Base-by-base conservation (phyloP, 805 yeast species). In the Maudiozyma bulderi region DNA sequence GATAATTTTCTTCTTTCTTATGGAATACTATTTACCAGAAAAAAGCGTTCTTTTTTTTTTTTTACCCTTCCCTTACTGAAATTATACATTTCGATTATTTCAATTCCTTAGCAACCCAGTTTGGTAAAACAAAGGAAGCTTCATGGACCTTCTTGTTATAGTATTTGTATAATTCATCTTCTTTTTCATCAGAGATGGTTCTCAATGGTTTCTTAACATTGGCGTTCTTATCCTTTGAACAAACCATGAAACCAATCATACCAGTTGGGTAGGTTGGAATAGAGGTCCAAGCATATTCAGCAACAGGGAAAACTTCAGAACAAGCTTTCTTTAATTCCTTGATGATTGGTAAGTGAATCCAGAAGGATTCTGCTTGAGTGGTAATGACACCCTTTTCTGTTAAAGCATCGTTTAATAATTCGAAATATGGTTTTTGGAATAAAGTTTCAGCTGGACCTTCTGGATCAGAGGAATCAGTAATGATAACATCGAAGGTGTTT, bases 221-320 rank as follows among this genome's bases (percentile, higher is more conserved):
- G 45, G 82, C 81, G 29, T 68, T 58, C 13, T 77, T 65, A 63
- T 86, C 84, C 73, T 89, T 91, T 54, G 84, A 77, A 69, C 97
- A 90, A 52, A 91, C 90, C 96, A 91, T 87, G 72, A 93, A 87
- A n/a, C 98, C 99, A 62, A 91, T 84, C 68, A 89, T 95, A 55
- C 99, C 99, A 15, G 96, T 82, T 55, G 99, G 96, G 65, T 91
- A 91, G 51, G 98, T 90, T 64, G 99, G 99, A 58, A 90, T 88
- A 64, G 93, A 80, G 51, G 95, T 84, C 73, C 86, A 86, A 34
- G 95, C 89, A 67, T 89, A 90, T 65, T 85, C 93, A 40, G 84
- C 97, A 48, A 80, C 85, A 44, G 96, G 95, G 82, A 91, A 91
- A 43, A 91, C 88, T 54, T 80, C 79, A 55, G 74, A 69, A 71